Evolutionary conservation across 2,329 filamentous ascomycete genomes (phyloP).

Genomic region (Macrophomina pseudophaseolina): DNA sequence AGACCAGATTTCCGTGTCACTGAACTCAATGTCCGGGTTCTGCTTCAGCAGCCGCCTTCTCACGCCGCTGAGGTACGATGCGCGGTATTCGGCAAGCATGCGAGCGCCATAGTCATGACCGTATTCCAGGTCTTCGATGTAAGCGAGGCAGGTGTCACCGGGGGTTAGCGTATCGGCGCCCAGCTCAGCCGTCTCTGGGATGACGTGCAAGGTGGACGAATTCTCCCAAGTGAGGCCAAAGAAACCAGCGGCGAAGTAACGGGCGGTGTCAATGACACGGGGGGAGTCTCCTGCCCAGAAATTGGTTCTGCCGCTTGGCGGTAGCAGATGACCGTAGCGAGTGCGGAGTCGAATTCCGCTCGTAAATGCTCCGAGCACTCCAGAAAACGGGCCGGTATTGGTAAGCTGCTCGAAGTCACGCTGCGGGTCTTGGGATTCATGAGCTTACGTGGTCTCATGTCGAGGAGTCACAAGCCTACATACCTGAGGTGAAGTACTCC

Average conservation of each 20-base stretch:
- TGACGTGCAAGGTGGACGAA: constrained; percentile 53
- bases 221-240: constrained; percentile 58
- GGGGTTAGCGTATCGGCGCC: constrained; percentile 63
- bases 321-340: constrained; percentile 56
- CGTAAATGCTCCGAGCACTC: constrained; percentile 58
- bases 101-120: constrained; percentile 58
- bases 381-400: constrained; percentile 61
- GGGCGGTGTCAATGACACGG: constrained; percentile 62
- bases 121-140: constrained; percentile 43
- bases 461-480: constrained; percentile 4
- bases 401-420: constrained; percentile 60
- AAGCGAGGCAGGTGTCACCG: constrained; percentile 52
- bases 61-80: constrained; percentile 55
- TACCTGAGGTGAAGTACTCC: constrained; percentile 58
- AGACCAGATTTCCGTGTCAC: constrained; percentile 57
- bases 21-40: constrained; percentile 51
- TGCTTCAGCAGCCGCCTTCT: constrained; percentile 50
- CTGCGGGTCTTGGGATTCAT: constrained; percentile 38
- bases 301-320: constrained; percentile 37
- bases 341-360: constrained; percentile 61
- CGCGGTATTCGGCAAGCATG: constrained; percentile 54
- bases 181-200: constrained; percentile 57
- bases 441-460: not conserved
- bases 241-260: constrained; percentile 60
- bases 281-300: constrained; percentile 62